Base-by-base conservation (phyloP, 2,329 filamentous ascomycete species). In the Pseudocercospora pini-densiflorae region DNA sequence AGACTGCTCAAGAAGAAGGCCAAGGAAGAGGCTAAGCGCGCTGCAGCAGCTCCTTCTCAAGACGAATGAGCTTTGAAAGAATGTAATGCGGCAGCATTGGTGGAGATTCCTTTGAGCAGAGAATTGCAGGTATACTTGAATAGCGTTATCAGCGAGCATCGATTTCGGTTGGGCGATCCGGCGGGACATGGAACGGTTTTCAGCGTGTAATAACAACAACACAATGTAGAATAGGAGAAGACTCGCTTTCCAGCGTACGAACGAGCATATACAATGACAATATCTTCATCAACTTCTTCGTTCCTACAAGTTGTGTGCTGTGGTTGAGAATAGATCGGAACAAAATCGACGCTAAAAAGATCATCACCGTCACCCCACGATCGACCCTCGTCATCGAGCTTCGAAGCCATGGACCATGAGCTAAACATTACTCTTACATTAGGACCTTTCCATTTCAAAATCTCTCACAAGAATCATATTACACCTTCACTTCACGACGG, bases 371-470 rank as follows among this genome's bases (percentile, higher is more conserved):
- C 49, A 55, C 54, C 59, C 59, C 64, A 57, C 51, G 51, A 27
- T 29, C 24, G 21, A 54, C 24, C 10, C 24, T 63, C 65, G 65
- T 67, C 65, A 64, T 67, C 60, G 64, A 66, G 36, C 33, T 36
- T 5, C 12, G 8, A 47, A 27, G 57, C 2, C 12, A 63, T 61
- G 65, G 61, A 67, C 49, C 65, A 63, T 61, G 61, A 67, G 36
- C 58, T 64, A 47, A 61, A 61, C 36, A 61, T 67, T 45, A 63
- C 65, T 31, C 57, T 63, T 63, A 63, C 61, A 63, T 58, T 63
- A 40, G 55, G 64, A 8, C 66, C 58, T 16, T 29, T 65, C 49
- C 63, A 65, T 19, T 64, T 67, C 45, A 61, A 55, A 14, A 62
- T 68, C 49, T 55, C 63, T 40, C 45, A 49, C 47, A 36, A 31